Conservation (phyloP, 1,139 yeast genomes). For the Geotrichum klebahnii region DNA sequence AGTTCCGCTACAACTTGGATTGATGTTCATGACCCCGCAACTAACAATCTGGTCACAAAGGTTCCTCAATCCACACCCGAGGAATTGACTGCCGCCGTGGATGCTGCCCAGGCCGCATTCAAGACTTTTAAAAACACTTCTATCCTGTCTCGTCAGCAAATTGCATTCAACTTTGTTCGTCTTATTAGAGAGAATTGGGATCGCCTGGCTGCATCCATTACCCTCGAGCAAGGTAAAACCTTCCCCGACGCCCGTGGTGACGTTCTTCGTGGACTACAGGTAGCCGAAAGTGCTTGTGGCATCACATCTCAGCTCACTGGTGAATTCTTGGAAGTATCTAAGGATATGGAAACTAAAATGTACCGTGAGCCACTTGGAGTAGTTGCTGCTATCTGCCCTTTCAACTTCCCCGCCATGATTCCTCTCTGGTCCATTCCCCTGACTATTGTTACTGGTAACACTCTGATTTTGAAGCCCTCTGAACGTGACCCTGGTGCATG, state of each 20-base stretch:
- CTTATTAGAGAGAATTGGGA: slow-evolving; percentile 52
- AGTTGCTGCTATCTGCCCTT: slow-evolving; percentile 84
- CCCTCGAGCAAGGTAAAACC: slow-evolving; percentile 76
- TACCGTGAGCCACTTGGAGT: slow-evolving; percentile 79
- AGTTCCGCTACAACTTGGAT: slow-evolving; percentile 57
- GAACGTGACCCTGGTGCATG: slow-evolving; percentile 77
- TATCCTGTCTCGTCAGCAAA: slow-evolving; percentile 46
- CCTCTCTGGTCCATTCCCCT: slow-evolving; percentile 72
- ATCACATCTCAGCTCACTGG: slow-evolving; percentile 63
- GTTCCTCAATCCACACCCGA: slow-evolving; percentile 53
- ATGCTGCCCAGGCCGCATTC: slow-evolving; percentile 55
- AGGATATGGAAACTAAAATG: slow-evolving; percentile 77
- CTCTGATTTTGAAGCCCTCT: slow-evolving; percentile 69
- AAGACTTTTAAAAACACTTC: slow-evolving; percentile 55
- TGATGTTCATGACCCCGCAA: slow-evolving; percentile 40
- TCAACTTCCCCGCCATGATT: slow-evolving; percentile 86
- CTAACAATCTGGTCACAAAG: slow-evolving; percentile 51
- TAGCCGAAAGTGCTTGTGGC: slow-evolving; percentile 78
- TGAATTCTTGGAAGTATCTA: slow-evolving; percentile 63
- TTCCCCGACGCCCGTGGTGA: slow-evolving; percentile 75
- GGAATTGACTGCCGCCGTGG: slow-evolving; percentile 59
- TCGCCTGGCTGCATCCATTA: slow-evolving; percentile 68
- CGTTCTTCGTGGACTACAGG: slow-evolving; percentile 74
- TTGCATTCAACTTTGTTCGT: slow-evolving; percentile 46
- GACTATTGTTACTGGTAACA: slow-evolving; percentile 76